Percentiles rank a stretch among this genome's conserved stretches.
Evolutionary conservation across 2,329 filamentous ascomycete genomes (phyloP).

Genomic region (Akanthomyces uredinophilus): DNA sequence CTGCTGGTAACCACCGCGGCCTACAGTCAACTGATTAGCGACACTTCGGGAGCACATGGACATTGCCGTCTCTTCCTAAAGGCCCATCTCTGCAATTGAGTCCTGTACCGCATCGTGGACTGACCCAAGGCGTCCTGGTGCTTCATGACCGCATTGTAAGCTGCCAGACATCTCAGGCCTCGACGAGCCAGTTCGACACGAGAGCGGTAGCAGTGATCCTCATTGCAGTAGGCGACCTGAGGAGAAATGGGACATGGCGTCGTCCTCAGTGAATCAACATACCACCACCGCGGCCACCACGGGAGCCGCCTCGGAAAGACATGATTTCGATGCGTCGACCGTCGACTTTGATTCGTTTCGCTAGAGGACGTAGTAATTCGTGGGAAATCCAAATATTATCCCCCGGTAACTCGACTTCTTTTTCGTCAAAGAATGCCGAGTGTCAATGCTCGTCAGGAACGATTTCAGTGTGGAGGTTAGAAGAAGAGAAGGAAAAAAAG

Average conservation of each 20-base stretch:
- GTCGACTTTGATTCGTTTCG: constrained; percentile 11
- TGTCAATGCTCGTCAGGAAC: background rate
- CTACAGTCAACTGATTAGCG: constrained; percentile 22
- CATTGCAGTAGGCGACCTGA: background rate
- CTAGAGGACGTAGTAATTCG: background rate
- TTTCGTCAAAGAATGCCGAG: background rate
- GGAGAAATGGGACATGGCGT: background rate
- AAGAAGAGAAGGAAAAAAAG: background rate
- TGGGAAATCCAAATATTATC: background rate
- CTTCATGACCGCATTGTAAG: background rate
- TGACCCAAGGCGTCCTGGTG: background rate
- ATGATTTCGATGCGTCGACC: constrained; percentile 20
- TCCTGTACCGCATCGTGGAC: background rate
- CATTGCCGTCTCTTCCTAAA: background rate
- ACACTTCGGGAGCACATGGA: too few species aligned
- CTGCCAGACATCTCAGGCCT: background rate
- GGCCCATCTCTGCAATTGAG: background rate
- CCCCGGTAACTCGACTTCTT: background rate
- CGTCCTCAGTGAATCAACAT: constrained; percentile 16
- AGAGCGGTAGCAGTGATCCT: background rate
- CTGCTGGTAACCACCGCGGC: constrained; percentile 35
- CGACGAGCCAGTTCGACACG: background rate
- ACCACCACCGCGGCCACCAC: constrained; percentile 33
- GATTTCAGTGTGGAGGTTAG: background rate
- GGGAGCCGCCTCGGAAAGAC: constrained; percentile 36